phyloP scores from a whole-genome alignment of 2,329 filamentous ascomycete species.

The Verticillium longisporum region DNA sequence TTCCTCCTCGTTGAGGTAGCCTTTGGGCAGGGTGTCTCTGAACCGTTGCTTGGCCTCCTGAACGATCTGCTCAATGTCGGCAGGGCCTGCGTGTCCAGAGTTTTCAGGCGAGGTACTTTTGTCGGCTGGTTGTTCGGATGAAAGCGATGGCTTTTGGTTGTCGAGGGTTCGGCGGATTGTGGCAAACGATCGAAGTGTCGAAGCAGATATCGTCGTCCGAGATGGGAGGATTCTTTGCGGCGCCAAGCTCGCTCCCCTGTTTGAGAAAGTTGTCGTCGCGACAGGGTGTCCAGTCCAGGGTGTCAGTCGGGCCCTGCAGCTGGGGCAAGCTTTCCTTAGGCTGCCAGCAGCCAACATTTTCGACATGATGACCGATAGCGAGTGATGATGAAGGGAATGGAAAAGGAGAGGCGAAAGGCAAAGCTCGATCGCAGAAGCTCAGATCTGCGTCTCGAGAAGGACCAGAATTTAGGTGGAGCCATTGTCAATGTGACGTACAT shows the following conservation, averaged over 20 bases:
- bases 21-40: constrained; percentile 68
- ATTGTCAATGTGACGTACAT: background rate
- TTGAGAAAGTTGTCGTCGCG: constrained; percentile 1
- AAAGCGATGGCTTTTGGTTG: background rate
- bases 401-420: background rate
- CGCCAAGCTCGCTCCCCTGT: background rate
- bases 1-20: constrained; percentile 63
- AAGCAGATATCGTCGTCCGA: constrained; percentile 1
- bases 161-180: background rate
- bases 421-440: background rate
- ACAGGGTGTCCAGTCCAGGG: background rate
- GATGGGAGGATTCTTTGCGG: constrained; percentile 2
- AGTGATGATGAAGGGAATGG: background rate
- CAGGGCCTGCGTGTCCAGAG: background rate
- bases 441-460: background rate
- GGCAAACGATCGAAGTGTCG: constrained; percentile 1
- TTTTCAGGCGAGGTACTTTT: constrained; percentile 10
- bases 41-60: constrained; percentile 68
- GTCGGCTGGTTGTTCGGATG: background rate
- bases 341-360: constrained; percentile 4
- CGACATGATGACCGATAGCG: background rate
- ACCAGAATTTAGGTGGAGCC: background rate
- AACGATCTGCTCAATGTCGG: constrained; percentile 55
- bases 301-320: constrained; percentile 6
- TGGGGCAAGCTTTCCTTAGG: constrained; percentile 7